Evolutionary conservation across 2,329 filamentous ascomycete genomes (phyloP), one percentile per base, ranked within the genome.

Genomic region (Alternaria rosae): DNA sequence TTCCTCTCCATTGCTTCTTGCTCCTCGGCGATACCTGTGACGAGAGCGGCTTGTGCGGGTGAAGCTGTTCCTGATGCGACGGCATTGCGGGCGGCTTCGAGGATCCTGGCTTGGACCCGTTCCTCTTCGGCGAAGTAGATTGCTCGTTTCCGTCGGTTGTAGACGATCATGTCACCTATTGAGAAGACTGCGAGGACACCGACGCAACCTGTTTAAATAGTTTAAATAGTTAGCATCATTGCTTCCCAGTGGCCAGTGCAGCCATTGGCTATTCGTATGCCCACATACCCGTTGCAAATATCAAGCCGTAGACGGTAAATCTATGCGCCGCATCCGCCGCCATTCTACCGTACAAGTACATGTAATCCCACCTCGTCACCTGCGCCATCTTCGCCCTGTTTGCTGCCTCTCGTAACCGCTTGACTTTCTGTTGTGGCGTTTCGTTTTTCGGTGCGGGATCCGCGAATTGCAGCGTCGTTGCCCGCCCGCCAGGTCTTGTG

Each of bases 161-260:
- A 88, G 62, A 89, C 78, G 60, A 91, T 83, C 82, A 91, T 86
- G 71, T 90, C 89, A 62, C 86, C 84, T 66, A 89, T 84, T 10
- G 89, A 88, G 75, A 90, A 89, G 41, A 87, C 83, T 38, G 88
- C 88, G 45, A 90, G 84, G 43, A 85, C 85, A 69, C 84, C 86
- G 54, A 85, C 84, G 64, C 90, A 80, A 61, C 88, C 88, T 86
- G 75, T 45, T 56, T 26, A 15, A 21, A n/a, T n/a, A n/a, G n/a
- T n/a, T n/a, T n/a, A n/a, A n/a, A 20, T 21, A 41, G 41, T 74
- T 56, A 74, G 64, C 23, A 57, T 21, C 1, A 3, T n/a, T 23
- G 47, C 23, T 38, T 23, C 23, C 9, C 25, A 10, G 2, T 48
- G 12, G 25, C 28, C 32, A 26, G 8, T 52, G 12, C 15, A 51